These are phyloP conservation scores for Xylaria scruposa DNA, from an alignment of 495 filamentous ascomycete species.

Conservation along the genomic window DNA sequence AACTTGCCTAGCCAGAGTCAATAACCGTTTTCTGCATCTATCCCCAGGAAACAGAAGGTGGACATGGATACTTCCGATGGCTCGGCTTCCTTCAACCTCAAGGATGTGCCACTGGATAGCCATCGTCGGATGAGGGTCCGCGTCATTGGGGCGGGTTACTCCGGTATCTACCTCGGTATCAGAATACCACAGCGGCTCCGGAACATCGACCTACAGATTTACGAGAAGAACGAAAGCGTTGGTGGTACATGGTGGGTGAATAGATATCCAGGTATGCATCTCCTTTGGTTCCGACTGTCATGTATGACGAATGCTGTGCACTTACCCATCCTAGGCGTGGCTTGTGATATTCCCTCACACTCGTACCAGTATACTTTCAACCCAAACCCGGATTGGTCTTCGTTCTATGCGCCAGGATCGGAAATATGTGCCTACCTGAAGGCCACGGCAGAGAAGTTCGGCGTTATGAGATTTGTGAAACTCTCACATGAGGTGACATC, in stretches of 20 bases:
- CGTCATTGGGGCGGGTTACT: constrained; percentile 57
- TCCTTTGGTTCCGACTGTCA: not conserved
- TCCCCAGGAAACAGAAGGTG: not conserved
- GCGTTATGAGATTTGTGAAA: constrained; percentile 57
- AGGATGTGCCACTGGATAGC: constrained; percentile 53
- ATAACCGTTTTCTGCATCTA: not conserved
- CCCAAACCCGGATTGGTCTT: constrained; percentile 68
- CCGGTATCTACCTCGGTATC: constrained; percentile 50
- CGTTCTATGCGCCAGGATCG: constrained; percentile 67
- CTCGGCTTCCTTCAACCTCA: constrained; percentile 40
- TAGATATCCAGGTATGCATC: constrained; percentile 49
- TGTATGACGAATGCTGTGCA: not conserved
- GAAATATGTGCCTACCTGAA: constrained; percentile 69
- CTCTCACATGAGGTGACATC: constrained; percentile 46
- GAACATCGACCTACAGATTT: constrained; percentile 51
- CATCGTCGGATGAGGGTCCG: constrained; percentile 53
- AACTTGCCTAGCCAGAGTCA: not conserved
- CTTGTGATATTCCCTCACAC: constrained; percentile 55
- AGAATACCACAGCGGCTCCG: constrained; percentile 52
- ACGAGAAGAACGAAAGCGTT: constrained; percentile 51
- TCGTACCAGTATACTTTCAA: constrained; percentile 73
- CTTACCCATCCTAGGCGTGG: constrained; percentile 40
- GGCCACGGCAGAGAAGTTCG: constrained; percentile 63
- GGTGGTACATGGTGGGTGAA: constrained; percentile 56
- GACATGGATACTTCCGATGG: not conserved